phyloP scores from a whole-genome alignment of 169 alveolate genomes.

The Cryptosporidium xiaoi region DNA sequence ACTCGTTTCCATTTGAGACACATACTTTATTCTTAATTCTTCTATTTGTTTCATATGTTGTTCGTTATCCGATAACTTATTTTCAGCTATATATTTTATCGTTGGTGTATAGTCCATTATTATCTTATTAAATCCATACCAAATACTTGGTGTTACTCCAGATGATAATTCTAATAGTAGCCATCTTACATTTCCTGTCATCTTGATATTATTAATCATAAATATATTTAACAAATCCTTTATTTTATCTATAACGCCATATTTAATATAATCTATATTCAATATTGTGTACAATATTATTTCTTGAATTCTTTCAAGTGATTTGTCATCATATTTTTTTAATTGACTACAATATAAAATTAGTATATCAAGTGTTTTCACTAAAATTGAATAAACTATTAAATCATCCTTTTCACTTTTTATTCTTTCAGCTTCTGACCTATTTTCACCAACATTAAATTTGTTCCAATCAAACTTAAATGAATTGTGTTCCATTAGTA shows the following conservation, averaged over 20 bases:
- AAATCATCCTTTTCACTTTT: neutral
- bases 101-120: constrained; percentile 38
- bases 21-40: constrained; percentile 20
- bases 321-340: neutral
- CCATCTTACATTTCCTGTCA: constrained; percentile 3
- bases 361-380: constrained; percentile 1
- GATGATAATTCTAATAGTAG: neutral
- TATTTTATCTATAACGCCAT: constrained; percentile 5
- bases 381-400: neutral
- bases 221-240: neutral
- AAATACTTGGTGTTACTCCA: constrained; percentile 36
- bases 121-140: constrained; percentile 51
- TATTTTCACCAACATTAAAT: neutral
- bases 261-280: constrained; percentile 13
- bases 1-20: constrained; percentile 59
- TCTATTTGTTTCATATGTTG: constrained; percentile 20
- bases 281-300: neutral
- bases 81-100: constrained; percentile 47
- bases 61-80: constrained; percentile 10
- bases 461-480: constrained; percentile 17
- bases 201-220: neutral
- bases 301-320: constrained; percentile 14
- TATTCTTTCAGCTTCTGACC: neutral
- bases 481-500: constrained; percentile 11
- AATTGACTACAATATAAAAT: neutral